Evolutionary conservation across 768 basidiomycete genomes (phyloP).

Genomic region (Exsudoporus frostii): DNA sequence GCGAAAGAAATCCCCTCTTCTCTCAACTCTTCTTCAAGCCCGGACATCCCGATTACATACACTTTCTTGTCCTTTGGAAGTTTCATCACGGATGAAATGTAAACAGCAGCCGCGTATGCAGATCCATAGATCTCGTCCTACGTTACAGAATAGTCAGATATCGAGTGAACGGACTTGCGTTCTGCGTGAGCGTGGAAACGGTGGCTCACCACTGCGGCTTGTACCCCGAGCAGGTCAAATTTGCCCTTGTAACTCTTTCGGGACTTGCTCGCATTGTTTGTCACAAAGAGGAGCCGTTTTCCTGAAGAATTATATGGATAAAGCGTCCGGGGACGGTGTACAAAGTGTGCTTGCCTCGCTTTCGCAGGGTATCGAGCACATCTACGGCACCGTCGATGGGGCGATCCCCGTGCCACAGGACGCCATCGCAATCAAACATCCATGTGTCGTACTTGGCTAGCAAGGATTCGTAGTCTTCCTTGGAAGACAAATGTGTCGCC

Average conservation of each 20-base stretch:
- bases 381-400: slow-evolving; percentile 76
- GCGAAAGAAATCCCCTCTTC: slow-evolving; percentile 76
- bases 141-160: background rate
- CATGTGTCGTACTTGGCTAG: slow-evolving; percentile 83
- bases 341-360: slow-evolving; percentile 53
- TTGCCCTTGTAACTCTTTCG: slow-evolving; percentile 83
- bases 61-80: slow-evolving; percentile 91
- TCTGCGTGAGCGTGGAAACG: background rate
- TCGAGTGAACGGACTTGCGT: background rate
- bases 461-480: slow-evolving; percentile 46
- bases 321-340: slow-evolving; percentile 1
- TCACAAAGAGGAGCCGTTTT: slow-evolving; percentile 88
- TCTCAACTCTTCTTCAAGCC: slow-evolving; percentile 90
- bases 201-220: slow-evolving; percentile 74
- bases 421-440: slow-evolving; percentile 96
- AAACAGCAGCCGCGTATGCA: slow-evolving; percentile 80
- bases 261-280: slow-evolving; percentile 96
- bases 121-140: slow-evolving; percentile 98
- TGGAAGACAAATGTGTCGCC: slow-evolving; percentile 29
- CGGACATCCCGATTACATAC: slow-evolving; percentile 90
- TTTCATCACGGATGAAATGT: slow-evolving; percentile 85
- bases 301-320: slow-evolving; percentile 36
- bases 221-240: slow-evolving; percentile 86
- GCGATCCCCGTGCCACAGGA: slow-evolving; percentile 84
- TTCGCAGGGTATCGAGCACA: slow-evolving; percentile 69